Evolutionary conservation across 1,284 basidiomycete genomes (phyloP).

Genomic region (Ganoderma boninense): DNA sequence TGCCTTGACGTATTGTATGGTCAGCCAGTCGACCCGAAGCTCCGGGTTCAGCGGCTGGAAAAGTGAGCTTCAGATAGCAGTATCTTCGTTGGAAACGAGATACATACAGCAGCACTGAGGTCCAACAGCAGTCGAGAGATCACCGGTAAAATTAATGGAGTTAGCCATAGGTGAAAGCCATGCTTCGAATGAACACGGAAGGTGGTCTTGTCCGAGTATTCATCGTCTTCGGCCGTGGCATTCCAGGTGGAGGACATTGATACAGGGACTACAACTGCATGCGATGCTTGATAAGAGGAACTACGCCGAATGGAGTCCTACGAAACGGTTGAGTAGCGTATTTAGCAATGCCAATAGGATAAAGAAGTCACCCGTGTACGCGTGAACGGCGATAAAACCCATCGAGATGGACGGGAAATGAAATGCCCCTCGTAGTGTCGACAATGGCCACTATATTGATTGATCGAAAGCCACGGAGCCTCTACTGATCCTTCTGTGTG

Average conservation of each 20-base stretch:
- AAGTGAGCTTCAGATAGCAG: background rate
- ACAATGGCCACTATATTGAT: conserved; percentile 37
- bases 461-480: conserved; percentile 28
- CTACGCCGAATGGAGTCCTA: conserved; percentile 20
- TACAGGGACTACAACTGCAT: background rate
- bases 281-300: background rate
- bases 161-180: conserved; percentile 33
- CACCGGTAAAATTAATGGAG: conserved; percentile 37
- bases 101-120: conserved; percentile 33
- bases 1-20: conserved; percentile 35
- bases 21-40: conserved; percentile 40
- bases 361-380: conserved; percentile 38
- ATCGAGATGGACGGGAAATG: conserved; percentile 42
- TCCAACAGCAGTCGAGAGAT: conserved; percentile 31
- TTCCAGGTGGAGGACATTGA: background rate
- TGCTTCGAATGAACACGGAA: conserved; percentile 31
- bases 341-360: background rate
- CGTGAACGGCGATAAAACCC: conserved; percentile 49
- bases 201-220: conserved; percentile 27
- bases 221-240: conserved; percentile 9
- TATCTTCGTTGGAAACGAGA: background rate
- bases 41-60: conserved; percentile 40
- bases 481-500: conserved; percentile 23
- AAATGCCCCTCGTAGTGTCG: conserved; percentile 42
- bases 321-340: background rate